Percentiles rank a stretch among this genome's conserved stretches.
Evolutionary conservation across 2,329 filamentous ascomycete species (phyloP).

Genomic region (Alternaria metachromatica): DNA sequence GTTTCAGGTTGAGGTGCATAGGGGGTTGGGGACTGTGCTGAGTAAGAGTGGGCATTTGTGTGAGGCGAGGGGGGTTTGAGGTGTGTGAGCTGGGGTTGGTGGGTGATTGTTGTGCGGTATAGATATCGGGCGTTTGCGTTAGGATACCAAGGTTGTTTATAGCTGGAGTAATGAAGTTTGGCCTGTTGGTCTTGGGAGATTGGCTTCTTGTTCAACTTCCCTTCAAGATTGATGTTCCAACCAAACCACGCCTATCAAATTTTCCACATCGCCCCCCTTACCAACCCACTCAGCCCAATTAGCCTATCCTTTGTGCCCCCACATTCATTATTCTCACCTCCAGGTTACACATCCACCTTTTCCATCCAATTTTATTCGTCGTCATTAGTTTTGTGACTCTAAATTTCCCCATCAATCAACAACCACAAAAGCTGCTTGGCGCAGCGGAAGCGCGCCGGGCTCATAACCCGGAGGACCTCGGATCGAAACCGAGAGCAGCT

Average conservation of each 20-base stretch:
- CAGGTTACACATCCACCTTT: no score
- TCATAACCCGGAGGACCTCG: constrained; percentile 45
- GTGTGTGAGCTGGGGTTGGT: background rate
- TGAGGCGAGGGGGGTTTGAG: constrained; percentile 60
- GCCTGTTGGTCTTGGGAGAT: background rate
- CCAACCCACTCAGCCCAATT: background rate
- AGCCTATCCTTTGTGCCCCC: background rate
- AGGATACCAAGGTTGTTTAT: background rate
- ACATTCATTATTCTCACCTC: background rate
- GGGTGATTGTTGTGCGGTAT: background rate
- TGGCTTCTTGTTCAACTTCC: no score
- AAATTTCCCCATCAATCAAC: background rate
- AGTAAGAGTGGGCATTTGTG: constrained; percentile 75
- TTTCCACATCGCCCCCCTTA: background rate
- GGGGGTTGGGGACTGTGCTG: constrained; percentile 81
- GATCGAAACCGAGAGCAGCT: constrained; percentile 32
- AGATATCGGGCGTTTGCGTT: background rate
- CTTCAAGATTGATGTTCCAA: no score
- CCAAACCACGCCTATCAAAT: background rate
- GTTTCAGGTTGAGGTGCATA: constrained; percentile 90
- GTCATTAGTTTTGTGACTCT: no score
- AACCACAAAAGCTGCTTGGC: constrained; percentile 35
- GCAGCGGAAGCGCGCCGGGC: constrained; percentile 47
- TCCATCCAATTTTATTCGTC: no score
- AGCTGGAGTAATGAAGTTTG: background rate